Conservation (phyloP, 495 filamentous ascomycete genomes). For the Gamarada debralockiae region DNA sequence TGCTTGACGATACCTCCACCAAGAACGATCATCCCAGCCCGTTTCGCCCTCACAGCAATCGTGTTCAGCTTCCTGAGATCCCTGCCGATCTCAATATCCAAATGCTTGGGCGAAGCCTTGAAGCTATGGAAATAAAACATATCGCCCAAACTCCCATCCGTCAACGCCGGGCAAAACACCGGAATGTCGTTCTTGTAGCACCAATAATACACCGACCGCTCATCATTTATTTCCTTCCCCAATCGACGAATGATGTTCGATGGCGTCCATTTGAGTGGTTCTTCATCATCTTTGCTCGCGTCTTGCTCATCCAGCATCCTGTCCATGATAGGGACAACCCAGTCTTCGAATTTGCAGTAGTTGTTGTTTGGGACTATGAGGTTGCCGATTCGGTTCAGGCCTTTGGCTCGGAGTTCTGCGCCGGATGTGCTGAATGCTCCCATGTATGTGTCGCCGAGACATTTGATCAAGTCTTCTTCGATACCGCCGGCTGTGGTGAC, state of each 20-base stretch:
- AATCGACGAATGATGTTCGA: slow-evolving; percentile 81
- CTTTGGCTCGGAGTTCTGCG: slow-evolving; percentile 69
- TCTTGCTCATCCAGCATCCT: slow-evolving; percentile 92
- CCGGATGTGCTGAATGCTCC: slow-evolving; percentile 76
- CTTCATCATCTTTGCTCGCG: slow-evolving; percentile 53
- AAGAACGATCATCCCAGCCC: slow-evolving; percentile 89
- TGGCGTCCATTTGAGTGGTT: slow-evolving; percentile 84
- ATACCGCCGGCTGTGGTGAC: slow-evolving; percentile 96
- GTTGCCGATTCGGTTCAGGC: slow-evolving; percentile 94
- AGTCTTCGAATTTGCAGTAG: slow-evolving; percentile 96
- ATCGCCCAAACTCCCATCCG: slow-evolving; percentile 90
- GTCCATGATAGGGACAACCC: slow-evolving; percentile 89
- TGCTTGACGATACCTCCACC: slow-evolving; percentile 94
- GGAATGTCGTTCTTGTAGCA: slow-evolving; percentile 90
- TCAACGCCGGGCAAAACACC: slow-evolving; percentile 93
- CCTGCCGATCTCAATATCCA: slow-evolving; percentile 83
- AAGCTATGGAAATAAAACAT: slow-evolving; percentile 98
- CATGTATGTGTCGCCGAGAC: slow-evolving; percentile 88
- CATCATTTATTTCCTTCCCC: slow-evolving; percentile 88
- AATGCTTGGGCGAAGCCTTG: slow-evolving; percentile 70
- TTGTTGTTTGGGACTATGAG: slow-evolving; percentile 95
- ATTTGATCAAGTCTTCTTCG: slow-evolving; percentile 98
- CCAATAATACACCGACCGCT: slow-evolving; percentile 89
- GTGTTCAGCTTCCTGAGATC: slow-evolving; percentile 89
- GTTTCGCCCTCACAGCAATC: slow-evolving; percentile 75